phyloP scores from a whole-genome alignment of 495 filamentous ascomycete genomes.

The Extremus antarcticus region DNA sequence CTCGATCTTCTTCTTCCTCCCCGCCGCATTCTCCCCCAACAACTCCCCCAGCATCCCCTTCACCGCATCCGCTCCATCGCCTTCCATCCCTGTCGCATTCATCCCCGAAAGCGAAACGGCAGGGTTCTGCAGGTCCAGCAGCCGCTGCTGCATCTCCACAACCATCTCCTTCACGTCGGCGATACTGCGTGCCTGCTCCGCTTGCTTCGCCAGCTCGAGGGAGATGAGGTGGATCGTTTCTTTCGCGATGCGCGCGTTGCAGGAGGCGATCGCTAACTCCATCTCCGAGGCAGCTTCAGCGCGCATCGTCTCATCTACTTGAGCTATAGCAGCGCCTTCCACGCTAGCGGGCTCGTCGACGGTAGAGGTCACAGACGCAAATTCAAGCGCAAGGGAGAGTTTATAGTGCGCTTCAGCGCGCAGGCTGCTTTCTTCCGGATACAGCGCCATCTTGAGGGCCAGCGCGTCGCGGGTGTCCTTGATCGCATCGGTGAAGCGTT shows the following conservation, averaged over 20 bases:
- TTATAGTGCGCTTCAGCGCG: slow-evolving; percentile 93
- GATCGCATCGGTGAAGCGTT: slow-evolving; percentile 73
- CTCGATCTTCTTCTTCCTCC: slow-evolving; percentile 56
- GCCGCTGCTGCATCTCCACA: slow-evolving; percentile 76
- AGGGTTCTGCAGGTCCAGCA: slow-evolving; percentile 64
- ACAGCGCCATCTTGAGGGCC: slow-evolving; percentile 62
- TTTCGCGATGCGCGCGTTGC: slow-evolving; percentile 58
- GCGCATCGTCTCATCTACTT: slow-evolving; percentile 56
- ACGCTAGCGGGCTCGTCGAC: slow-evolving; percentile 34
- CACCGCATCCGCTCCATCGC: slow-evolving; percentile 39
- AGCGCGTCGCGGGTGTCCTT: slow-evolving; percentile 67
- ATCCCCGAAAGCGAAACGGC: slow-evolving; percentile 45
- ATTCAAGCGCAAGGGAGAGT: slow-evolving; percentile 89
- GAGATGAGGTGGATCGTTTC: slow-evolving; percentile 55
- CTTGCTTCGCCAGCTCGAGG: slow-evolving; percentile 39
- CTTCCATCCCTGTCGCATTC: slow-evolving; percentile 35
- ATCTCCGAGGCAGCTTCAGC: slow-evolving; percentile 67
- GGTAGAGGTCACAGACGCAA: slow-evolving; percentile 64
- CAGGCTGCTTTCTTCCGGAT: slow-evolving; percentile 64
- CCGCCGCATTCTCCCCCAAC: slow-evolving; percentile 51
- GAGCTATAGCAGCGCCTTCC: slow-evolving; percentile 27
- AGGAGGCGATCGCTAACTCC: slow-evolving; percentile 72
- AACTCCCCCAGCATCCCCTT: slow-evolving; percentile 64
- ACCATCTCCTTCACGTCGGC: slow-evolving; percentile 78
- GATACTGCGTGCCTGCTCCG: slow-evolving; percentile 51